These are phyloP conservation scores for Pyricularia sp. DNA, from an alignment of 2,329 filamentous ascomycete species.

Conservation along the genomic window DNA sequence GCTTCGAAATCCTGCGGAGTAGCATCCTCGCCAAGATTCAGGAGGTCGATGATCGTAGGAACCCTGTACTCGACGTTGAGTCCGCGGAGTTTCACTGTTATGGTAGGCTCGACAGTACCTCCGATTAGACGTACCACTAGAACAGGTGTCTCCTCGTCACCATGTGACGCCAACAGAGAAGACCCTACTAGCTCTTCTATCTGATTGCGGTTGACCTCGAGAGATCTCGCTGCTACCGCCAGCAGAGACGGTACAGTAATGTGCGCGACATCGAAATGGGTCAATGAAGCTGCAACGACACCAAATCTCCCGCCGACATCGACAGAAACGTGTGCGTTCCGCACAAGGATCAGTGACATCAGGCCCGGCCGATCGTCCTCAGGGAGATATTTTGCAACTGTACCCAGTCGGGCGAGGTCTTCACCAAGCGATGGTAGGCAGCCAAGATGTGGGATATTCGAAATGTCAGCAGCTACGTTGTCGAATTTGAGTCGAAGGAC, in stretches of 20 bases:
- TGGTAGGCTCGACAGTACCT: constrained; percentile 82
- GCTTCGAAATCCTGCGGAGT: constrained; percentile 62
- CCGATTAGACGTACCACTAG: constrained; percentile 84
- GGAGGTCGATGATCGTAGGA: constrained; percentile 64
- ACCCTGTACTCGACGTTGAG: constrained; percentile 81
- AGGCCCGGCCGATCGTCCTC: constrained; percentile 90
- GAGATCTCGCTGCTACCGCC: constrained; percentile 56
- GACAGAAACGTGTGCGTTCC: constrained; percentile 46
- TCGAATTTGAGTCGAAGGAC: constrained; percentile 61
- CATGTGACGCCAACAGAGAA: constrained; percentile 16
- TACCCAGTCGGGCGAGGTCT: constrained; percentile 71
- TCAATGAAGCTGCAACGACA: constrained; percentile 40
- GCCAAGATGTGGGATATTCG: constrained; percentile 50
- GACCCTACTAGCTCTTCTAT: constrained; percentile 60
- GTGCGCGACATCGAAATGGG: constrained; percentile 59
- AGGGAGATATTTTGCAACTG: constrained; percentile 84
- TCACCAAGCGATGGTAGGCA: constrained; percentile 59
- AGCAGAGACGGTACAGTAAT: constrained; percentile 75
- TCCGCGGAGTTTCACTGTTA: constrained; percentile 80
- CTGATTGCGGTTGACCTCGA: constrained; percentile 51
- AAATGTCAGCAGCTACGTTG: constrained; percentile 47
- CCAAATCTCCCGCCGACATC: constrained; percentile 61
- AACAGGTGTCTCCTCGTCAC: constrained; percentile 31
- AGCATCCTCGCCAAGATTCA: constrained; percentile 54
- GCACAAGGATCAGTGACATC: constrained; percentile 57